Conservation (phyloP, 1,139 yeast species). For the Kodamaea fungicola region DNA sequence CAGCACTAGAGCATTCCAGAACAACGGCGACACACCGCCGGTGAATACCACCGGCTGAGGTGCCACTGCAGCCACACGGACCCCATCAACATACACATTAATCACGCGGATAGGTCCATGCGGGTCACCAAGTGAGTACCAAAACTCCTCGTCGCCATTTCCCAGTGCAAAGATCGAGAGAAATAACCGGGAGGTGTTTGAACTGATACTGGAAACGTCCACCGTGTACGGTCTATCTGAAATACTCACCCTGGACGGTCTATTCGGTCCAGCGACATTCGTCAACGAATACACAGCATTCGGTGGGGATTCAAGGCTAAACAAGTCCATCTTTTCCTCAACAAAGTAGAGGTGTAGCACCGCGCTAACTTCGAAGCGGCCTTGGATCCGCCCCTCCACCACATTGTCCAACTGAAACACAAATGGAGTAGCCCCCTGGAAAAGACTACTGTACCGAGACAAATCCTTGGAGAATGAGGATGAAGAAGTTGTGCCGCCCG, state of each 20-base stretch:
- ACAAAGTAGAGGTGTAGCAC: conserved; percentile 49
- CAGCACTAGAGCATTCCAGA: conserved; percentile 79
- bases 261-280: conserved; percentile 6
- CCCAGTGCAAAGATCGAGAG: conserved; percentile 69
- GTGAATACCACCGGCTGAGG: conserved; percentile 65
- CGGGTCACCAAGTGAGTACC: conserved; percentile 64
- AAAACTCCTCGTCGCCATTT: conserved; percentile 76
- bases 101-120: conserved; percentile 64
- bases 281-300: conserved; percentile 31
- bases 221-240: conserved; percentile 38
- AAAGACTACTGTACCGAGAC: conserved; percentile 52
- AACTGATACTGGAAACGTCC: conserved; percentile 36
- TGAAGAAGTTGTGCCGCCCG: conserved; percentile 43
- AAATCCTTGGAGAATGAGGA: conserved; percentile 62
- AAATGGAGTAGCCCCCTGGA: conserved; percentile 31
- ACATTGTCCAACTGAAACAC: conserved; percentile 63
- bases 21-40: conserved; percentile 74
- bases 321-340: conserved; percentile 11
- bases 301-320: conserved; percentile 27
- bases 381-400: conserved; percentile 53
- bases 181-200: conserved; percentile 55
- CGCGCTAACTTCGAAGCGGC: conserved; percentile 56
- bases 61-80: conserved; percentile 45
- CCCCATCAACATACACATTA: conserved; percentile 49
- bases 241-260: conserved; percentile 41